Base-by-base conservation (phyloP, 371 early-diverging fungal species). In the Lichtheimia corymbifera region DNA sequence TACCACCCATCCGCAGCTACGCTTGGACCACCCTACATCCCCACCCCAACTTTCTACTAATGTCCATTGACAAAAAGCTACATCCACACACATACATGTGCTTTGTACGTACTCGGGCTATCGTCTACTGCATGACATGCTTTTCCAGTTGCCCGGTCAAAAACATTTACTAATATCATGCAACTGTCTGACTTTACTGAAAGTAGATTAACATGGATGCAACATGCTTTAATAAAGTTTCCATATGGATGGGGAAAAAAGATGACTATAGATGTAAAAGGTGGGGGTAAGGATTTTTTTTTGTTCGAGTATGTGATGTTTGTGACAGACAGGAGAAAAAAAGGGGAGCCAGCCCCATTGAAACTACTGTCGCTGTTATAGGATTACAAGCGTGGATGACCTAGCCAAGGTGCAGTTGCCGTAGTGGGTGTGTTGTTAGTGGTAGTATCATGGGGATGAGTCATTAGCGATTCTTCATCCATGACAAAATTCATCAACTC, bases 401-500 rank as follows among this genome's bases (percentile, higher is more conserved):
- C 47, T 22, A 56, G 45, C 57, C 57, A 56, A 27, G 57, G 45
- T 13, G 25, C 57, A 3, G 44, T 44, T 44, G 25, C 57, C 5
- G 35, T 9, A 35, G 35, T 35, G 11, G 35, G 35, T 9, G 35
- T 35, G 35, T 5, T 35, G 11, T 35, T 35, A 11, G 11, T 35
- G 9, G 35, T 35, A 4, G 41, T 35, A 45, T n/a, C 47, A 5
- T 47, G 45, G 28, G 40, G 43, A 44, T 56, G 41, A 12, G 43
- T 15, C 57, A 56, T 56, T n/a, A 56, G 57, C 15, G 57, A 42
- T 25, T 56, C 57, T 27, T 56, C 45, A 14, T 56, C 45, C 57
- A 56, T 56, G 45, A 56, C 57, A 56, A 56, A 44, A 25, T 56
- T 43, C 57, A 56, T 56, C 7, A 56, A 27, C 22, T 42, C 57